Base-by-base conservation (phyloP, 2,329 filamentous ascomycete species). In the Scedosporium boydii region DNA sequence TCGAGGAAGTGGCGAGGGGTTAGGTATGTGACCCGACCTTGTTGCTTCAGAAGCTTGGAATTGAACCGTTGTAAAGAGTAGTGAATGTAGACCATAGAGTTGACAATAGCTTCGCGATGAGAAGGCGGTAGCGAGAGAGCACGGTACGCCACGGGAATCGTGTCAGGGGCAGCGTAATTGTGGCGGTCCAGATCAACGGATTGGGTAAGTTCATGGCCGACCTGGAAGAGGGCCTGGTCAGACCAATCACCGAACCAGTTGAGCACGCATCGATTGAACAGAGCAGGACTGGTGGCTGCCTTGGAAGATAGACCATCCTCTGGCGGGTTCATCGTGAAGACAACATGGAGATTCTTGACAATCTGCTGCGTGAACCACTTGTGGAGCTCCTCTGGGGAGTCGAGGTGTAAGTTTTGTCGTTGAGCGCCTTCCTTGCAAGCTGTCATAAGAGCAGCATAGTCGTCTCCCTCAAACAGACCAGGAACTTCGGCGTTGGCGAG, bases 231-330 rank as follows among this genome's bases (percentile, higher is more conserved):
- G 44, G 95, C 96, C 77, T 99, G 95, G 74, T 99, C 95, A 60
- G 95, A 99, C 95, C 95, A 99, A 77, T 99, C 95, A 67, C 95
- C 95, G 73, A 99, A 97, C 95, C 95, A 99, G 77, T 99, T 99
- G 69, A 99, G 87, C 58, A 99, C 95, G 72, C 95, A 99, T 82
- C 95, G 89, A 80, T 99, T 99, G 88, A 99, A 99, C 70, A 99
- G 78, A 48, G 95, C 95, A 64, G 95, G 95, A 83, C 92, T 97
- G 3, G 96, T 99, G 29, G 95, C 96, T 63, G 95, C 95, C 79
- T 97, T 98, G 38, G 92, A 96, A 1, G 91, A 95, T 7, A 99
- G 79, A 0, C 95, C 93, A 68, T 95, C 95, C 71, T 97, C 91
- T 0, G 95, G 96, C 14, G 95, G 95, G 75, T 99, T 99, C 95